Conservation (phyloP, 768 basidiomycete species). For the Sistotremastrum suecicum region DNA sequence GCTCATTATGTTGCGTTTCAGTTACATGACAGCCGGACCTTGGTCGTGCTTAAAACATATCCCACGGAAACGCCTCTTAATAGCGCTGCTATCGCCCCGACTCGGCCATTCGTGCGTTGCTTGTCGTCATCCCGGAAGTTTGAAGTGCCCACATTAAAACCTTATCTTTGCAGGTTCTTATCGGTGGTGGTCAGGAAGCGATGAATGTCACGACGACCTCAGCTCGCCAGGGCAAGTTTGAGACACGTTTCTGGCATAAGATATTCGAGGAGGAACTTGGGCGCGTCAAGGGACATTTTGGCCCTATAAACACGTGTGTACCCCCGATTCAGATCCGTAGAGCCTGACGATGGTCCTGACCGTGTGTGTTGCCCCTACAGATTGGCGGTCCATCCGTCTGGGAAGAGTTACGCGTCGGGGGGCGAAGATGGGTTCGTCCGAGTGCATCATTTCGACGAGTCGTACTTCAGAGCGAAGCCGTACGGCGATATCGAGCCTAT, state of each 20-base stretch:
- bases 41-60: slow-evolving; percentile 87
- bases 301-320: slow-evolving; percentile 88
- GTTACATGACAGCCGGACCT: slow-evolving; percentile 81
- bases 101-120: slow-evolving; percentile 61
- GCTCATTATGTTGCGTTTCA: slow-evolving; percentile 13
- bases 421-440: slow-evolving; percentile 94
- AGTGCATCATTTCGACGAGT: slow-evolving; percentile 88
- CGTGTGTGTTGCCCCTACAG: slow-evolving; percentile 26
- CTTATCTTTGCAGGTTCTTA: slow-evolving; percentile 41
- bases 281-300: slow-evolving; percentile 94
- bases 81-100: slow-evolving; percentile 76
- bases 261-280: slow-evolving; percentile 95
- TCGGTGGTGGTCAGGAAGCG: slow-evolving; percentile 97
- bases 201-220: slow-evolving; percentile 96
- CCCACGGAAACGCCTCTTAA: slow-evolving; percentile 91
- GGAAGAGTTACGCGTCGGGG: slow-evolving; percentile 83
- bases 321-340: background rate
- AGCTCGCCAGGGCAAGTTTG: slow-evolving; percentile 89
- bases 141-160: background rate
- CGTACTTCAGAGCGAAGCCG: slow-evolving; percentile 82
- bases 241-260: slow-evolving; percentile 96
- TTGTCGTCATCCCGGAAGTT: background rate
- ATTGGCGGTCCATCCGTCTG: slow-evolving; percentile 83
- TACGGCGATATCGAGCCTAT: slow-evolving; percentile 80
- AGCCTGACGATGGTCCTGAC: background rate